phyloP scores from a whole-genome alignment of 805 yeast species.

The Brettanomyces sp. region DNA sequence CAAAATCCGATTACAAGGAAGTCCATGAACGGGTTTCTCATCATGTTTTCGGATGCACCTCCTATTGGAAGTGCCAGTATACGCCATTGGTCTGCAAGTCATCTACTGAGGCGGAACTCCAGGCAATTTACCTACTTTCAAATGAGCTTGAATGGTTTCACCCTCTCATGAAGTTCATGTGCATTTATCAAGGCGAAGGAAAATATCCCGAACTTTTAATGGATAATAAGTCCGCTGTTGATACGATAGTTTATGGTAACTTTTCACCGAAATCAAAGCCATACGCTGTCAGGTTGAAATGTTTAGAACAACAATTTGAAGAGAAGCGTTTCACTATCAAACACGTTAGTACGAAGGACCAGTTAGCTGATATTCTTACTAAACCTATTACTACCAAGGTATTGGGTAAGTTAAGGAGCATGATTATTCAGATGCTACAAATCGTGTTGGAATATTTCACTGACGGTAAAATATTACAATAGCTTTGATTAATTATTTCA shows the following conservation, averaged over 20 bases:
- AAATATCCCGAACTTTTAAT: neutral
- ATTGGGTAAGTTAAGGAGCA: no score
- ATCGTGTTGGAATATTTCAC: no score
- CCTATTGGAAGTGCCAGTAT: neutral
- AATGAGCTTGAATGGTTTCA: neutral
- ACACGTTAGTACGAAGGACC: no score
- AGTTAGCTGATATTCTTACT: no score
- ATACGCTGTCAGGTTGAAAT: neutral
- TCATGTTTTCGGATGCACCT: neutral
- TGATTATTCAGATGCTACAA: no score
- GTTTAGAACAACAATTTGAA: neutral
- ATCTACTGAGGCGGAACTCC: no score
- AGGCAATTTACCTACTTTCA: neutral
- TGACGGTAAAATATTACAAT: no score
- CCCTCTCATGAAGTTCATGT: neutral
- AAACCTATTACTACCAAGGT: no score
- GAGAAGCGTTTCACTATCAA: neutral
- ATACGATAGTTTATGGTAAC: neutral
- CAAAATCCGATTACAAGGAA: neutral
- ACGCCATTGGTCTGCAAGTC: no score
- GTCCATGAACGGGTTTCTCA: neutral
- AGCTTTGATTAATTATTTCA: no score
- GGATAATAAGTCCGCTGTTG: neutral
- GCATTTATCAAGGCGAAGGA: neutral
- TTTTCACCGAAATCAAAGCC: neutral